These are phyloP conservation scores for Porphyrellus sp. DNA, from an alignment of 1,284 basidiomycete genomes.

Conservation along the genomic window DNA sequence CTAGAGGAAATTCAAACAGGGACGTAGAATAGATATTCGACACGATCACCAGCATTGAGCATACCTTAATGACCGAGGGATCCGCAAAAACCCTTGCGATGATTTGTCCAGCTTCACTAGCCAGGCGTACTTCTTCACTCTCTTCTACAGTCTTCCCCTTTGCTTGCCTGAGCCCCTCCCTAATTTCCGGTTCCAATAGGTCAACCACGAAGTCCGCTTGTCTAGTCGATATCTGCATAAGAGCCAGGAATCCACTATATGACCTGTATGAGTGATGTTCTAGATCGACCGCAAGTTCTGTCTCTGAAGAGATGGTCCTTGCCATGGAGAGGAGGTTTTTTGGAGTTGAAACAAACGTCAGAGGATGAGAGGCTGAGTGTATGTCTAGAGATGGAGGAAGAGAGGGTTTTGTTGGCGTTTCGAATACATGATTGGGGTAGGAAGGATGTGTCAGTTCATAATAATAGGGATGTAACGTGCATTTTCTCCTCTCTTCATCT, in stretches of 20 bases:
- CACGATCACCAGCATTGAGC: constrained; percentile 13
- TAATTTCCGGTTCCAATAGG: constrained; percentile 60
- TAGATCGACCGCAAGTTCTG: constrained; percentile 90
- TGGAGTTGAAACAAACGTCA: constrained; percentile 70
- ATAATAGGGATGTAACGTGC: constrained; percentile 69
- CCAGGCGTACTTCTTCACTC: constrained; percentile 18
- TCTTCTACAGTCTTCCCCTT: constrained; percentile 18
- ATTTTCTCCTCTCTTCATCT: constrained; percentile 22
- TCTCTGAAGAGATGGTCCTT: constrained; percentile 57
- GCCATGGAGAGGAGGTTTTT: constrained; percentile 62
- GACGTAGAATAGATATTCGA: background rate
- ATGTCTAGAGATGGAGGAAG: constrained; percentile 51
- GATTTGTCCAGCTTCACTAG: constrained; percentile 53
- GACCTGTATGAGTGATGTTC: constrained; percentile 90
- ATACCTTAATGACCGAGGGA: constrained; percentile 81
- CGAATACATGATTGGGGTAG: constrained; percentile 71
- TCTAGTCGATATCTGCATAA: constrained; percentile 91
- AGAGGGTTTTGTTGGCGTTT: constrained; percentile 42
- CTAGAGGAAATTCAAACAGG: constrained; percentile 37
- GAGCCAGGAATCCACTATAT: constrained; percentile 85
- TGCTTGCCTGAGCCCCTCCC: constrained; percentile 63
- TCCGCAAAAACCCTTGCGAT: constrained; percentile 66
- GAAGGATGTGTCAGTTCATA: constrained; percentile 74
- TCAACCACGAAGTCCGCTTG: constrained; percentile 88
- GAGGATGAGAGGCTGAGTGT: constrained; percentile 38